Base-by-base conservation (phyloP, 805 yeast genomes). In the Saccharomycopsis babjevae region DNA sequence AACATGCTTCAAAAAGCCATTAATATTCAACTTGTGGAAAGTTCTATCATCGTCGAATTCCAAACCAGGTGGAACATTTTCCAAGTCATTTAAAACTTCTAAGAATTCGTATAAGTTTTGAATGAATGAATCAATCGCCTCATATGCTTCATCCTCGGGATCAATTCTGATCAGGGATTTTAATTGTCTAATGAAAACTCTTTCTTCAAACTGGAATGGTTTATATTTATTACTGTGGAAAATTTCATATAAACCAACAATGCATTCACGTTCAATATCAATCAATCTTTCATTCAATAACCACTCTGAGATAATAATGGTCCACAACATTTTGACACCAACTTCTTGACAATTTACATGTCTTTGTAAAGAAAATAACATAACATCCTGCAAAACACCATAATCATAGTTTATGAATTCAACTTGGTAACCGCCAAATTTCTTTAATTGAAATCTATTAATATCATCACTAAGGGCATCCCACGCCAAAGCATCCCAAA, bases 31-130 rank as follows among this genome's bases (percentile, higher is more conserved):
- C 62, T 83, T 83, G 69, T 86, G 88, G 80, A 88, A 86, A 5
- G 91, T 85, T 68, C 96, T 78, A 71, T 90, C 97, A 70, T 88
- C 93, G 67, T 88, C 93, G 71, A 87, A 91, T 68, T 89, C 96
- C 50, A 84, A 84, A 20, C 91, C 91, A 56, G 78, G 79, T 15
- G 97, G 97, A 61, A 90, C 89, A 61, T 81, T 79, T 66, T 81
- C 81, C 67, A 87, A 80, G 67, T 88, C 89, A 63, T 82, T 78
- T 68, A 88, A 77, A 16, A 83, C 82, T 59, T 78, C 82, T 61
- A 89, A 72, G 71, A 88, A 88, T 28, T 83, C 85, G 30, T 82
- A 72, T 43, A 88, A 67, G 52, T 80, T 82, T 61, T 77, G 78
- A 59, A 86, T 76, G 60, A 83, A 81, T 43, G 74, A 74, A 62